phyloP scores from a whole-genome alignment of 78 protist genomes.

The Monosiga brevicollis region DNA sequence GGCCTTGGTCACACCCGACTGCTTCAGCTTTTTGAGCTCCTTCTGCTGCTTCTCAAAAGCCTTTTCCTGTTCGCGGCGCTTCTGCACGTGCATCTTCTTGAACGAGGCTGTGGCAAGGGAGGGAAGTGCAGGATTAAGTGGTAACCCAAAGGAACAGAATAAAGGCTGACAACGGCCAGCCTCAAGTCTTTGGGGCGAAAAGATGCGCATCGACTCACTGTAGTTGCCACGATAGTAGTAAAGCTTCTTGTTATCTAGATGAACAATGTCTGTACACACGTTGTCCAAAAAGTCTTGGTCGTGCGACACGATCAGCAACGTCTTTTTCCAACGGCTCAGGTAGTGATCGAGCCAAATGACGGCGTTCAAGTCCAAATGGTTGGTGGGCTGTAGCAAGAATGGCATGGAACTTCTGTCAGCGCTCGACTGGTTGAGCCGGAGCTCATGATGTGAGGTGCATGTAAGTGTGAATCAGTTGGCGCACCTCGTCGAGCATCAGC shows the following conservation, averaged over 20 bases:
- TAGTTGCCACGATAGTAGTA: constrained; percentile 51
- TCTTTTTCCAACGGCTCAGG: constrained; percentile 50
- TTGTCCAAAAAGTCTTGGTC: constrained; percentile 68
- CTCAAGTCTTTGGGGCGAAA: no score
- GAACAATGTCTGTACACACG: constrained; percentile 51
- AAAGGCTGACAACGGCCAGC: no score
- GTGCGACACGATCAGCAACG: constrained; percentile 82
- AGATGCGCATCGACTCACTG: no score
- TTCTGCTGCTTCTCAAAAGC: constrained; percentile 31
- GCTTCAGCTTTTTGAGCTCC: constrained; percentile 35
- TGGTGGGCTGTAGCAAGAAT: no score
- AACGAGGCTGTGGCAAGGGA: no score
- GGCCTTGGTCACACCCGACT: constrained; percentile 7
- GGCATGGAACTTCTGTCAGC: no score
- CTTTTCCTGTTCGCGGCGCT: constrained; percentile 1
- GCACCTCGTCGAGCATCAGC: constrained; percentile 85
- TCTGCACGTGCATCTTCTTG: constrained; percentile 17
- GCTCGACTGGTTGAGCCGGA: no score
- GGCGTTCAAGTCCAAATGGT: constrained; percentile 66
- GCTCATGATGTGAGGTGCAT: no score
- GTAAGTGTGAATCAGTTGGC: no score
- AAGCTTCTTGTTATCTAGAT: constrained; percentile 54
- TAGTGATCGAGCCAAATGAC: constrained; percentile 80
- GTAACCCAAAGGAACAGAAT: no score
- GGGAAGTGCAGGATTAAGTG: no score